Base-by-base conservation (phyloP, 345 rosid genomes). In the Gossypium longicalyx region DNA sequence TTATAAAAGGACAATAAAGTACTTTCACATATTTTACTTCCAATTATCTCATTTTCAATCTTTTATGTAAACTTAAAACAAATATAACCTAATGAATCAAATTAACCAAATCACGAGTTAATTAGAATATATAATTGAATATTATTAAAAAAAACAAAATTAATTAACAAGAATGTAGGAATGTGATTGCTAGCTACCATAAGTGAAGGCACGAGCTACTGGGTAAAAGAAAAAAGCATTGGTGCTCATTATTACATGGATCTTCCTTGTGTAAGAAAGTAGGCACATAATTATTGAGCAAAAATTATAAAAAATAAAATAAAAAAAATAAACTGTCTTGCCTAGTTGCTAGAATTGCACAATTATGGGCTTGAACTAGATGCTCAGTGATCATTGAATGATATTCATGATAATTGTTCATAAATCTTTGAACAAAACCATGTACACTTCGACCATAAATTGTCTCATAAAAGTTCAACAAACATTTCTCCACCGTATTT, bases 241-340 rank as follows among this genome's bases (percentile, higher is more conserved):
- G 19, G 2, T 13, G 20, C 34, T 47, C 38, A 47, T 47, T 22
- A 47, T 65, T 47, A 47, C 52, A 7, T 7, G 3, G 68, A 47
- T 47, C 53, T 67, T 25, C 56, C 5, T 34, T 47, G 52, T 67
- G 43, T 43, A 67, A 22, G 56, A 47, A 67, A 67, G 71, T 47
- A 22, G 71, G 22, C 58, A 49, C 58, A 48, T 25, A 53, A 3
- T 68, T 68, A 68, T 49, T 49, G 58, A 49, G 11, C 38, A 48
- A 49, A 15, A 25, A 15, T 56, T 7, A 23, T 15, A 2, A 47
- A 22, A 34, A 34, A 34, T 3, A 45, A 45, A 20, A 2, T 22
- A 22, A 22, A 1, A 22, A 23, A 1, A 23, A 25, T 45, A 47
- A 67, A 67, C 45, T 67, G 56, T 15, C 71, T 47, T 13, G 15